Evolutionary conservation across 2,329 filamentous ascomycete genomes (phyloP).

Genomic region (Ceratocystis alfenasii): DNA sequence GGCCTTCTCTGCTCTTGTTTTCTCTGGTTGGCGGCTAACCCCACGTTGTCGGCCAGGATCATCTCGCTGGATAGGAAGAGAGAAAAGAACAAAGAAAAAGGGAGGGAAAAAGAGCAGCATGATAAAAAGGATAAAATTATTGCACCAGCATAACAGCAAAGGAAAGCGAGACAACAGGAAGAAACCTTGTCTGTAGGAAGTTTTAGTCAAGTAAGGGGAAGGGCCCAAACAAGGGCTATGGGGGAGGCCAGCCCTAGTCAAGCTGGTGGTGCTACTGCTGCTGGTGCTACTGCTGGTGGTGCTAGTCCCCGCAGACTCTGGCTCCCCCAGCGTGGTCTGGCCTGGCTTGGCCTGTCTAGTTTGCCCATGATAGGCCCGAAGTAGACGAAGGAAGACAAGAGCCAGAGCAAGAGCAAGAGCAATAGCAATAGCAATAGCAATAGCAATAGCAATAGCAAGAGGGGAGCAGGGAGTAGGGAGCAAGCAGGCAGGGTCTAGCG

Average conservation of each 20-base stretch:
- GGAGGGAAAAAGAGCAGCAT: neutral
- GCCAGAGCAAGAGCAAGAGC: neutral
- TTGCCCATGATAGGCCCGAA: too few species aligned
- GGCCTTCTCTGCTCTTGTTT: neutral
- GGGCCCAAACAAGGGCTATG: neutral
- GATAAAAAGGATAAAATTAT: neutral
- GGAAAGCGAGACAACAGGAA: neutral
- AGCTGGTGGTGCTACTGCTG: too few species aligned
- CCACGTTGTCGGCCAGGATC: conserved; percentile 3
- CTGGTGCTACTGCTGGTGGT: too few species aligned
- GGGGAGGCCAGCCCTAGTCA: neutral
- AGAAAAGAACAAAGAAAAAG: too few species aligned
- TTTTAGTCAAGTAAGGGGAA: neutral
- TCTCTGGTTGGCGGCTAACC: conserved; percentile 6
- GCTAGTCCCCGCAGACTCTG: too few species aligned
- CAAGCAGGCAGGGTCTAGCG: too few species aligned
- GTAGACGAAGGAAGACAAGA: too few species aligned
- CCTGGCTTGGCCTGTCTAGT: too few species aligned
- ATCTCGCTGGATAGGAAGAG: too few species aligned
- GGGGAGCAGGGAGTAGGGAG: neutral
- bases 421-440: neutral
- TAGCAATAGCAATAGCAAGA: neutral
- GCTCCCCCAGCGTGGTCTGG: too few species aligned
- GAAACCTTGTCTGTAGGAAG: neutral
- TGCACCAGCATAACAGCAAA: neutral